These are phyloP conservation scores for Strigomonas oncopelti DNA, from an alignment of 208 protist genomes.

Conservation along the genomic window DNA sequence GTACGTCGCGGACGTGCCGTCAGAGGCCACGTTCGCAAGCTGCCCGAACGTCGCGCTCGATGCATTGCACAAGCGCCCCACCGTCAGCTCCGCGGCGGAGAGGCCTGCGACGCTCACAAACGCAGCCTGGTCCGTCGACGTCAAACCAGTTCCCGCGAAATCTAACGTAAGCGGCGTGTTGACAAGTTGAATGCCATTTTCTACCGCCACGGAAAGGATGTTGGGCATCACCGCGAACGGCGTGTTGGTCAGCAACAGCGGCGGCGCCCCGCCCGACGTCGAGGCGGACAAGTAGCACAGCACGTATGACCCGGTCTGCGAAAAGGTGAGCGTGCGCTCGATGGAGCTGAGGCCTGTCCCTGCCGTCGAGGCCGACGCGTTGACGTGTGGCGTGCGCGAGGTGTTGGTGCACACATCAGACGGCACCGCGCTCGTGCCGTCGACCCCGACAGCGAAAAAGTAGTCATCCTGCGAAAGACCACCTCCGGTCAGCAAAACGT, in stretches of 20 bases:
- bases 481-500: conserved; percentile 49
- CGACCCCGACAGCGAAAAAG: conserved; percentile 58
- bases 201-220: conserved; percentile 40
- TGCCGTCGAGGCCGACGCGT: conserved; percentile 14
- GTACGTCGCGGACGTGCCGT: conserved; percentile 46
- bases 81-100: conserved; percentile 15
- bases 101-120: conserved; percentile 24
- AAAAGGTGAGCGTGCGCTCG: conserved; percentile 39
- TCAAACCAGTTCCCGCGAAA: conserved; percentile 54
- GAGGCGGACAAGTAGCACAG: conserved; percentile 59
- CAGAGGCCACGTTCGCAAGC: conserved; percentile 28
- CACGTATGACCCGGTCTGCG: conserved; percentile 48
- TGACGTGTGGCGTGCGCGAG: conserved; percentile 51
- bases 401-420: conserved; percentile 71
- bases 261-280: conserved; percentile 9
- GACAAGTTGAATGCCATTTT: conserved; percentile 35
- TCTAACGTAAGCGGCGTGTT: conserved; percentile 39
- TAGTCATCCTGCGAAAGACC: conserved; percentile 61
- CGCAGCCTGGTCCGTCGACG: conserved; percentile 43
- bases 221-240: conserved; percentile 57
- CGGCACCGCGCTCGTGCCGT: conserved; percentile 23
- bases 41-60: conserved; percentile 23
- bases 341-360: conserved; percentile 27
- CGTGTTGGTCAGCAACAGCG: conserved; percentile 36
- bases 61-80: conserved; percentile 30